phyloP scores from a whole-genome alignment of 2,329 filamentous ascomycete genomes.

The Cercospora berteroae region DNA sequence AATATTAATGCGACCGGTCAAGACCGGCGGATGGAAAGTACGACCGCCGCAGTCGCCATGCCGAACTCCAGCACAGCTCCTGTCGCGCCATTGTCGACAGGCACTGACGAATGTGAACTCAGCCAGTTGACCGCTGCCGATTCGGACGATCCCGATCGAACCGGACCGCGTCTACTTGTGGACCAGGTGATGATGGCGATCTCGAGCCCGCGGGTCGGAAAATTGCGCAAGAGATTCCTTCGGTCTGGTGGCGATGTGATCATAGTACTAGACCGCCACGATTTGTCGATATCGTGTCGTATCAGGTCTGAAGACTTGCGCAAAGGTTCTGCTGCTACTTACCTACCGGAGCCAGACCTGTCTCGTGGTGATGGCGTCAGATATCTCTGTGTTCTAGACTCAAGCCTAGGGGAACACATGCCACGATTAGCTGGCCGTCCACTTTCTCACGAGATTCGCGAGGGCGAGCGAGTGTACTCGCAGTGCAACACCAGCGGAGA shows the following conservation, averaged over 20 bases:
- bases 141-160: background rate
- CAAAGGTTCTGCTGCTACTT: background rate
- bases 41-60: background rate
- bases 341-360: background rate
- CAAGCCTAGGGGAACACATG: background rate
- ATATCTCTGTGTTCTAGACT: constrained; percentile 2
- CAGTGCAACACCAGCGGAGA: background rate
- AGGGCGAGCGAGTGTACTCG: background rate
- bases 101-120: background rate
- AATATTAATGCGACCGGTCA: background rate
- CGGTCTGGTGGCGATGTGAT: constrained; percentile 4
- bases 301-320: constrained; percentile 7
- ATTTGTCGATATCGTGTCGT: constrained; percentile 10
- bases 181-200: background rate
- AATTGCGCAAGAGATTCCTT: background rate
- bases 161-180: background rate
- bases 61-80: background rate
- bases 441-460: background rate
- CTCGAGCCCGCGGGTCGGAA: background rate
- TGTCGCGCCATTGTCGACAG: background rate
- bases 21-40: background rate
- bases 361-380: background rate
- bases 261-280: background rate
- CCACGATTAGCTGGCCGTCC: background rate
- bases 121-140: background rate